A percentile compares a stretch with the other conserved stretches of the same genome.
phyloP scores from a whole-genome alignment of 192 early-diverging fungal genomes.

The Radiomyces spectabilis region DNA sequence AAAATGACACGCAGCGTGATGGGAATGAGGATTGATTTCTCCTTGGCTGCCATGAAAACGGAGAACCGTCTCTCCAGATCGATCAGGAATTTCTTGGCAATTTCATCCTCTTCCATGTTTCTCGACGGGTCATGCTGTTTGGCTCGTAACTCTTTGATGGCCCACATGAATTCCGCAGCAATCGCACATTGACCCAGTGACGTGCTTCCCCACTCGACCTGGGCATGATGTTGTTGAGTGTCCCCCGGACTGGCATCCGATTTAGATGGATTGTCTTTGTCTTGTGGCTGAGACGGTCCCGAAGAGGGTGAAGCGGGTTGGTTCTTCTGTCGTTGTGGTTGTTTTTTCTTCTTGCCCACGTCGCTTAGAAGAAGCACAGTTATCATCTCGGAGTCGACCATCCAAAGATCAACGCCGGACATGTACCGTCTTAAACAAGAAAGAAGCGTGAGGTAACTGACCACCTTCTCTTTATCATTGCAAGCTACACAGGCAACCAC shows the following conservation, averaged over 20 bases:
- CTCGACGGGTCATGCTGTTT: conserved; percentile 25
- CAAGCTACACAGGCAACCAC: conserved; percentile 50
- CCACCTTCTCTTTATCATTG: conserved; percentile 31
- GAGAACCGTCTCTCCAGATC: conserved; percentile 44
- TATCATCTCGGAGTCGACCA: conserved; percentile 50
- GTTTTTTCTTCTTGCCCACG: conserved; percentile 24
- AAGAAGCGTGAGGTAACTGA: conserved; percentile 32
- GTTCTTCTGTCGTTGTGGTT: neutral
- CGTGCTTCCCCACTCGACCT: conserved; percentile 35
- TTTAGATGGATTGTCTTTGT: no score
- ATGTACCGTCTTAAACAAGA: conserved; percentile 35
- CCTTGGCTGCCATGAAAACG: conserved; percentile 38
- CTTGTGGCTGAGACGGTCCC: neutral
- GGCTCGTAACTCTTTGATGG: conserved; percentile 25
- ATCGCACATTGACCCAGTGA: conserved; percentile 48
- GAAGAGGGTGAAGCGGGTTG: neutral
- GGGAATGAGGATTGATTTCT: conserved; percentile 37
- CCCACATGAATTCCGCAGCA: conserved; percentile 43
- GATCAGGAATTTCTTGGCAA: conserved; percentile 49
- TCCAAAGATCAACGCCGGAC: conserved; percentile 41
- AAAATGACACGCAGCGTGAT: conserved; percentile 42
- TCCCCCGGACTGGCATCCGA: no score
- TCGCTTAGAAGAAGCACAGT: conserved; percentile 46
- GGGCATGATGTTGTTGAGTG: neutral
- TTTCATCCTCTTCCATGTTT: conserved; percentile 35